Base-by-base conservation (phyloP, 164 flowering plant genomes). In the Magnolia sinica region DNA sequence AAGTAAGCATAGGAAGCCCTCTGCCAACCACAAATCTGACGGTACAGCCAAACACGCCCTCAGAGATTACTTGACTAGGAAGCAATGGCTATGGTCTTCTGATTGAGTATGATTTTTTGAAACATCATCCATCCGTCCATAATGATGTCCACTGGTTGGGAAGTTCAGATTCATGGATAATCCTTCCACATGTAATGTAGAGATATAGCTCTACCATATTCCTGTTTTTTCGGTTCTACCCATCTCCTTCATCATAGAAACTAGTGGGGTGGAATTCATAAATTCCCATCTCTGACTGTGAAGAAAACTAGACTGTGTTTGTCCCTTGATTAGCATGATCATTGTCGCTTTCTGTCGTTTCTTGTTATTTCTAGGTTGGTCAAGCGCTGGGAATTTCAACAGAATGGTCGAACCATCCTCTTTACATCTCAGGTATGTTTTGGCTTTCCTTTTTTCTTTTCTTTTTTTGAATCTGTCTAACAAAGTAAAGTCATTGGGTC, bases 381-480 rank as follows among this genome's bases (percentile, higher is more conserved):
- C 98, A 94, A 87, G 99, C 98, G 14, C 84, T 96, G 55, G 98
- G 98, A 51, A 76, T 96, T 64, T 87, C 99, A 79, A 91, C 94
- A 29, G 89, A 88, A 71, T 96, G 97, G 99, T 96, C 97, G 71
- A 84, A 80, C 85, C 99, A 96, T 83, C 87, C 95, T 68, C 92
- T 94, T 31, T 92, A 85, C 75, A 78, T 84, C 51, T 88, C 92
- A 10, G 98, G 98, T 95, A 82, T 79, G 83, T 69, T 24, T 55
- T 76, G 49, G 50, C 0, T 29, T 70, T 69, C 45, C 29, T 27
- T 27, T 27, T 27, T 27, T 27, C 8, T 52, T 52, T 52, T 10
- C 13, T 10, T 55, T 8, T 8, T 16, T 24, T 11, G 51, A 24
- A 52, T 27, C 49, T 29, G 4, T 73, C 75, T 73, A 27, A 49